A percentile compares a stretch with the other conserved stretches of the same genome.
phyloP scores from a whole-genome alignment of 805 yeast genomes.

The Babjeviella inositovora region DNA sequence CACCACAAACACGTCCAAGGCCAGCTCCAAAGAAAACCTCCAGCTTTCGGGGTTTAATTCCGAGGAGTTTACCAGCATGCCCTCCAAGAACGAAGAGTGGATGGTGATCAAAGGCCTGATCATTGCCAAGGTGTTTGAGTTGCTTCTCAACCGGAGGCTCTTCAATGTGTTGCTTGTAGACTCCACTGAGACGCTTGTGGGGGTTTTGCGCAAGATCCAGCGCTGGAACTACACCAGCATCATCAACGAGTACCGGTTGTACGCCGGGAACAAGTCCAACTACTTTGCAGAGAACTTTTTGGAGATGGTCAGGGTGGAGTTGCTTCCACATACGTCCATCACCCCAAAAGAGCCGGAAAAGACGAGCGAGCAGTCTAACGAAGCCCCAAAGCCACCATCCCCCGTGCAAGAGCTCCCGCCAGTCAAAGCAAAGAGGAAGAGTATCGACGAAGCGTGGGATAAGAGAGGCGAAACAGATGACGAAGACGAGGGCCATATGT shows the following conservation, averaged over 20 bases:
- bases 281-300: constrained; percentile 72
- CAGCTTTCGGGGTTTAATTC: too few relatives aligned
- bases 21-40: too few relatives aligned
- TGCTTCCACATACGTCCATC: constrained; percentile 19
- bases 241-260: constrained; percentile 70
- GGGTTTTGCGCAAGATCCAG: constrained; percentile 67
- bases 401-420: not conserved
- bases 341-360: constrained; percentile 2
- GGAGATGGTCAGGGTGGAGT: constrained; percentile 49
- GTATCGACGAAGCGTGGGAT: constrained; percentile 5
- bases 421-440: constrained; percentile 2
- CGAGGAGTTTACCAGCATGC: too few relatives aligned
- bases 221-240: constrained; percentile 83
- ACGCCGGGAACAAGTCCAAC: constrained; percentile 55
- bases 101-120: constrained; percentile 59
- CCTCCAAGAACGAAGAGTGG: constrained; percentile 43
- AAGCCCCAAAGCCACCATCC: not conserved
- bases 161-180: constrained; percentile 69
- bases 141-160: constrained; percentile 37
- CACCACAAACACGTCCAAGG: too few relatives aligned
- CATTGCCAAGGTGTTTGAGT: constrained; percentile 48
- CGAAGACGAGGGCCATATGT: constrained; percentile 21
- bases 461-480: constrained; percentile 2
- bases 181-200: constrained; percentile 64
- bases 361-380: not conserved